phyloP scores from a whole-genome alignment of 2,329 filamentous ascomycete species.

The Ascochyta fabae region DNA sequence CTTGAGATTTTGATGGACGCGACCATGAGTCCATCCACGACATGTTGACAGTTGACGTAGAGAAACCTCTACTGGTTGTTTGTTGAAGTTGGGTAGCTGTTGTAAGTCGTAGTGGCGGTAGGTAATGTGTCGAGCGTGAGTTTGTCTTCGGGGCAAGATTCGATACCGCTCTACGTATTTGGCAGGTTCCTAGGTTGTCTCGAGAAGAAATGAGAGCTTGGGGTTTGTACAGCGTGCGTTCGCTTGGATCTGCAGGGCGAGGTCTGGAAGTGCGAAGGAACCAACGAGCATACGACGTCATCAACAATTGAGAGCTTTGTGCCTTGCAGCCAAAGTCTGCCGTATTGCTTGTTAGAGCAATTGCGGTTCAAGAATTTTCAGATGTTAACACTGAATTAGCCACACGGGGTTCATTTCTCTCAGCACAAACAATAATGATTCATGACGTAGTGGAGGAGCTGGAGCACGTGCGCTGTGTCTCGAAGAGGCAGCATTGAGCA shows the following conservation, averaged over 20 bases:
- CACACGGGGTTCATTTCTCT: background rate
- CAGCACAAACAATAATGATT: background rate
- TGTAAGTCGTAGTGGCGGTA: background rate
- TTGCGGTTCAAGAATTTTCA: background rate
- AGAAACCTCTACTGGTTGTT: background rate
- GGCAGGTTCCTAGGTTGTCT: background rate
- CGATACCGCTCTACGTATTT: too few relatives aligned
- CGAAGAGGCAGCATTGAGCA: background rate
- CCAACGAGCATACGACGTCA: constrained; percentile 35
- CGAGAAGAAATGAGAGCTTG: background rate
- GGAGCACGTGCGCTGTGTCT: constrained; percentile 10
- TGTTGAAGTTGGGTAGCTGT: background rate
- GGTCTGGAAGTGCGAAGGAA: constrained; percentile 8
- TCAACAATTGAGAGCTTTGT: constrained; percentile 12
- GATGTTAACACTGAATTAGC: background rate
- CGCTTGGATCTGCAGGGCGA: constrained; percentile 7
- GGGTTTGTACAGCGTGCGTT: constrained; percentile 14
- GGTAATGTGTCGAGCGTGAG: background rate
- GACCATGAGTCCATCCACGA: constrained; percentile 60
- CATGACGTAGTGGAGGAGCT: constrained; percentile 17
- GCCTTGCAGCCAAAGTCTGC: constrained; percentile 1
- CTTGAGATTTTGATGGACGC: constrained; percentile 50
- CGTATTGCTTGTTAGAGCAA: background rate
- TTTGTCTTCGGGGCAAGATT: too few relatives aligned
- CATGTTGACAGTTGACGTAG: constrained; percentile 42